Base-by-base conservation (phyloP, 306 rosid genomes). In the Medicago lupulina region DNA sequence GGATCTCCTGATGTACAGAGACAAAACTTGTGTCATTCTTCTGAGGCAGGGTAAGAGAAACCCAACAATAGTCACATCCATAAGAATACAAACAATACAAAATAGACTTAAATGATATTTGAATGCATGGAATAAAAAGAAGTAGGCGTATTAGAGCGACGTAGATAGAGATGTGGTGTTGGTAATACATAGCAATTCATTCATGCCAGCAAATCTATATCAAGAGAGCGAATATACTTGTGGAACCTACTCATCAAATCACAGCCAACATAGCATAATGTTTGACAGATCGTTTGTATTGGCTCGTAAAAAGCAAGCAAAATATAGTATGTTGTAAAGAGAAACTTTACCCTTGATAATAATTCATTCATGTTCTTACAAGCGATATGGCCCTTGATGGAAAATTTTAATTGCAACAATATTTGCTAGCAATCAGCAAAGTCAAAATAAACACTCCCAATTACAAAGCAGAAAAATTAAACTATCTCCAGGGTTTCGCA, bases 1-100 rank as follows among this genome's bases (percentile, higher is more conserved):
- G 98, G 79, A 92, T 89, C 78, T 95, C 98, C 98, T 95, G 89
- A 76, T 80, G 51, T 81, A 75, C 59, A 77, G 50, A 79, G 54
- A 51, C 14, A 76, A 80, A 64, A 73, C 12, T 23, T 40, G 69
- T 39, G 76, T 75, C 61, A 83, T 67, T 66, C 57, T 70, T 72
- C 28, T 31, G 49, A 64, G 68, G 66, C 25, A 79, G 71, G 71
- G 14, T 54, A 62, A 79, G 72, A 77, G 70, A 73, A 71, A 54
- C 76, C 69, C 75, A 54, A 73, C 36, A 70, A 53, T 49, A 78
- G 54, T 54, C 66, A 55, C 57, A 61, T 67, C 76, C 75, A 74
- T 51, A 66, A 68, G 25, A 61, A 34, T 55, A 55, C 47, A 79
- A 64, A 46, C 41, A 47, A 70, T 53, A 65, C 19, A 23, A 77